These are phyloP conservation scores for Solanum piurae DNA, from an alignment of 257 asterid species.

Conservation along the genomic window DNA sequence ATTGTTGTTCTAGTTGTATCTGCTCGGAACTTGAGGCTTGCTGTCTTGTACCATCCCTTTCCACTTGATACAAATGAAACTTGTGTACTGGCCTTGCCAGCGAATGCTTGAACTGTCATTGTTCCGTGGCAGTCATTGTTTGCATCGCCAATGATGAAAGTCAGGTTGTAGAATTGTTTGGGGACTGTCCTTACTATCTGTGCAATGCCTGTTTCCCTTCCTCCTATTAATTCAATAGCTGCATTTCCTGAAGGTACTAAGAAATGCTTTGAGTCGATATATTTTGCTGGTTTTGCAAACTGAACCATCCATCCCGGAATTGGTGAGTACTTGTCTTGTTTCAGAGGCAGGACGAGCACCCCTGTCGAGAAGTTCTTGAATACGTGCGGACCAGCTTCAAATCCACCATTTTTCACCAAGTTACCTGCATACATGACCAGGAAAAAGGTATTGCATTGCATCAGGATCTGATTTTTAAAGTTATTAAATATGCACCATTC, in stretches of 20 bases:
- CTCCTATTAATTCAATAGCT: constrained; percentile 65
- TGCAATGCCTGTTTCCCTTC: constrained; percentile 66
- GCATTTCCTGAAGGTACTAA: constrained; percentile 48
- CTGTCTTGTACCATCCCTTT: constrained; percentile 41
- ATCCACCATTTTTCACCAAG: constrained; percentile 63
- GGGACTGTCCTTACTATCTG: constrained; percentile 38
- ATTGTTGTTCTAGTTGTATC: constrained; percentile 32
- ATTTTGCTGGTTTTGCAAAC: constrained; percentile 47
- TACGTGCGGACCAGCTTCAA: constrained; percentile 59
- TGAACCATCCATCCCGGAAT: constrained; percentile 77
- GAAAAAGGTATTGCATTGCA: neutral
- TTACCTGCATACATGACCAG: constrained; percentile 29
- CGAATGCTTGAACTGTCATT: constrained; percentile 56
- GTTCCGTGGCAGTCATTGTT: constrained; percentile 54
- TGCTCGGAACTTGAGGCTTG: constrained; percentile 41
- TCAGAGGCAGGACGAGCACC: constrained; percentile 49
- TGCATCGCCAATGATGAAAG: constrained; percentile 62
- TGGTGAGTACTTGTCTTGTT: constrained; percentile 45
- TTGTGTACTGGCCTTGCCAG: constrained; percentile 22
- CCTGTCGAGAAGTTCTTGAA: constrained; percentile 83
- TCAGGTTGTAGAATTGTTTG: constrained; percentile 38
- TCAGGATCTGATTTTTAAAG: neutral
- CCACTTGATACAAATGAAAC: constrained; percentile 39
- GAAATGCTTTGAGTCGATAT: constrained; percentile 63
- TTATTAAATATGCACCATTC: neutral